Percentiles rank a stretch among this genome's conserved stretches.
Conservation (phyloP, 2,329 filamentous ascomycete species). For the Neocucurbitaria cava region DNA sequence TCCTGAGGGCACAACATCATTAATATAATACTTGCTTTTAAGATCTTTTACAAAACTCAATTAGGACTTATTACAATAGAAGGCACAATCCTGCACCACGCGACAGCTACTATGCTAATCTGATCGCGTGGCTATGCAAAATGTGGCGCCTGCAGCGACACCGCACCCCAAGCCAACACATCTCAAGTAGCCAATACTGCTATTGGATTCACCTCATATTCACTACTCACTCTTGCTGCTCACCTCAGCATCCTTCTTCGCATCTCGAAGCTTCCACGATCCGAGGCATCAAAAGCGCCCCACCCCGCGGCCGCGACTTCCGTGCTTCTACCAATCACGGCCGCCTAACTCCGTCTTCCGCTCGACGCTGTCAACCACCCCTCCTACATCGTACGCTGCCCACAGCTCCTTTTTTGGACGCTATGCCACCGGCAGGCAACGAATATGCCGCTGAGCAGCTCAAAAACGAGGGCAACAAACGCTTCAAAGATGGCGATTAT, state of each 20-base stretch:
- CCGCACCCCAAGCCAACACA: neutral
- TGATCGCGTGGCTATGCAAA: neutral
- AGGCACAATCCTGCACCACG: too few relatives aligned
- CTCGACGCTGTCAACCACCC: conserved; percentile 3
- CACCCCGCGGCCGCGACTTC: conserved; percentile 17
- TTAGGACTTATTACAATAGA: neutral
- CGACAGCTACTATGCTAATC: neutral
- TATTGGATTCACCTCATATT: neutral
- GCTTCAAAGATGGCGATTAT: conserved; percentile 71
- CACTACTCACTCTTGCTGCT: conserved; percentile 12
- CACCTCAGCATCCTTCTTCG: conserved; percentile 17
- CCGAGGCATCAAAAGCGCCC: conserved; percentile 19
- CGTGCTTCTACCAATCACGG: conserved; percentile 29
- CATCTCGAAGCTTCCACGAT: conserved; percentile 35
- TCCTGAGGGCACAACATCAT: neutral
- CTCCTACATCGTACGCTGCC: conserved; percentile 1
- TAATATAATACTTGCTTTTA: neutral
- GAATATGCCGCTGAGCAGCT: conserved; percentile 55
- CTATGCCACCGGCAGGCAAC: conserved; percentile 37
- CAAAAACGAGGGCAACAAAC: conserved; percentile 65
- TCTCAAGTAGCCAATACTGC: neutral
- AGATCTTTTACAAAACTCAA: neutral
- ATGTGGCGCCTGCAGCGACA: neutral
- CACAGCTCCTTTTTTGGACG: neutral
- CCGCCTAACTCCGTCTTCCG: conserved; percentile 27